Base-by-base conservation (phyloP, 1,139 yeast genomes). In the Hyphopichia buzzinii region DNA sequence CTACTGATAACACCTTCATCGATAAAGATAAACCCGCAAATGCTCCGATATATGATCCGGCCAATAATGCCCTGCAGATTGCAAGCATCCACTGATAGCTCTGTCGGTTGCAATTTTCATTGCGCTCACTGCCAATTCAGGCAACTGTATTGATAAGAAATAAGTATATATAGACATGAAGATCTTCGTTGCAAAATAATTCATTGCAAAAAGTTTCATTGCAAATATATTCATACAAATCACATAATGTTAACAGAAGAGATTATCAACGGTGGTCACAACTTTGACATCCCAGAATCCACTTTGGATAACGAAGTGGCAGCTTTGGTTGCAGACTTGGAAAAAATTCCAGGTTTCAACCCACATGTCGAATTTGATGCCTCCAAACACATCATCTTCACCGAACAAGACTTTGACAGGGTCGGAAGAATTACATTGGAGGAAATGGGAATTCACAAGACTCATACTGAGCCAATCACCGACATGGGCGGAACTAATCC, bases 401-500 rank as follows among this genome's bases (percentile, higher is more conserved):
- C 47, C 14, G 49, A 46, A 4, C 53, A 56, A 24, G 53, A 48
- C 35, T 55, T 41, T 29, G 47, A 48, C 4, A 45, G 44, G 1
- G 48, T 55, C n/a, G 50, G 49, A 31, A 48, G 27, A 13, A 46
- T 47, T 29, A 52, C 62, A 0, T 42, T 62, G 16, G 35, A 39
- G 6, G 68, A 60, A 11, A 43, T 62, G 30, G 49, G 49, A 4
- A 62, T 62, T 33, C 43, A 35, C 8, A 59, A 56, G 37, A 61
- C 64, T 8, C 61, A 60, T 30, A 45, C 50, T 3, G 45, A 49
- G 8, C 54, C 60, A 1, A 41, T 57, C 4, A 47, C 55, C 16
- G 52, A 55, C 26, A 46, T 59, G 34, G 68, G 56, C 4, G 64
- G 58, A 4, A 47, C 56, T 8, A 55, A 50, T 31, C 67, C 67